Base-by-base conservation (phyloP, 1,139 yeast genomes). In the Blastobotrys aristatus region DNA sequence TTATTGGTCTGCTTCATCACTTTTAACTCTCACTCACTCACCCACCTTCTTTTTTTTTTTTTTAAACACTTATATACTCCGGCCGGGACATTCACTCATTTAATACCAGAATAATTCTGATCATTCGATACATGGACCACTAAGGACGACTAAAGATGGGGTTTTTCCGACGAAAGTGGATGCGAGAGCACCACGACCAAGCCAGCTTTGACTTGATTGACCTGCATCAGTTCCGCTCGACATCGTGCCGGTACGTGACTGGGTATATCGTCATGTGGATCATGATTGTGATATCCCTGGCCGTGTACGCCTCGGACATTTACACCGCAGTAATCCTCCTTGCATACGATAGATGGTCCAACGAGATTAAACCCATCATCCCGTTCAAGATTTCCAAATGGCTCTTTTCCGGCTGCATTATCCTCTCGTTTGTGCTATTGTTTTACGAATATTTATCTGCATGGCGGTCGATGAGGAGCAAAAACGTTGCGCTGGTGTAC, bases 331-430 rank as follows among this genome's bases (percentile, higher is more conserved):
- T 88, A 50, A 81, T 79, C 55, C 76, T 88, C 46, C 70, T 88
- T 55, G 94, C 85, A 1, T 82, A 82, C 65, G 79, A 84, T 59
- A 72, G 78, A 47, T 88, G 96, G 96, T 77, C 84, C 3, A 71
- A 78, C 13, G 65, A 70, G 39, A 76, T 73, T 31, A 65, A 73
- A 49, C 79, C 83, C 50, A 80, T 68, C 61, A 77, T 76, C 62
- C 85, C 74, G 52, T 79, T 76, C 69, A 74, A 59, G 62, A 82
- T 76, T 50, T 79, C 94, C 46, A 80, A 85, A 61, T 84, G 95
- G 89, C 71, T 88, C 14, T 88, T 87, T 63, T 82, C 90, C 8
- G 88, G 84, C 1, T 88, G 96, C 63, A 88, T 88, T 52, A 74
- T 88, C n/a, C 76, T 86, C 50, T 82, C 92, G 21, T 72, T 85